Conservation (phyloP, 139 green algal species). For the Helicosporidium sp. region DNA sequence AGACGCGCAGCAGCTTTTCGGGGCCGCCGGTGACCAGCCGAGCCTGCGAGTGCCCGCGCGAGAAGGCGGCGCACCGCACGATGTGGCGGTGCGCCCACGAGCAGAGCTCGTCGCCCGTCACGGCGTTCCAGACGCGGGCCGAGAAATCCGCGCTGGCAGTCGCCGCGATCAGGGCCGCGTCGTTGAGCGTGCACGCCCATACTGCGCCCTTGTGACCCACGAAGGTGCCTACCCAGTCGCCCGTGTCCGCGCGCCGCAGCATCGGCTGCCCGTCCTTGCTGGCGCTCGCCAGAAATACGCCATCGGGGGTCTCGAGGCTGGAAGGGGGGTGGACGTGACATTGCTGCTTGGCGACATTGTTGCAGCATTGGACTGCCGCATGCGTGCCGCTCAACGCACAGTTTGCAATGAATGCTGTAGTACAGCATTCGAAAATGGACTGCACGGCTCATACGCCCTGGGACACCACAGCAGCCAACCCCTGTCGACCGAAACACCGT, state of each 20-base stretch:
- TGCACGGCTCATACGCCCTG: too few species aligned
- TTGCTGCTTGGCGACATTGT: background rate
- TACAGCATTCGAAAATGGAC: too few species aligned
- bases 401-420: background rate
- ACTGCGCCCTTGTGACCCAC: slow-evolving; percentile 92
- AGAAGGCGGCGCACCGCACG: slow-evolving; percentile 65
- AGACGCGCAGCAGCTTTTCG: slow-evolving; percentile 84
- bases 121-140: slow-evolving; percentile 82
- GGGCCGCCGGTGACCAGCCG: slow-evolving; percentile 47
- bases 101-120: slow-evolving; percentile 70
- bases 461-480: too few species aligned
- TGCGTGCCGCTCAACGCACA: background rate
- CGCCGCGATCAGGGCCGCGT: slow-evolving; percentile 56
- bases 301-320: slow-evolving; percentile 77
- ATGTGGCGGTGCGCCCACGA: slow-evolving; percentile 86
- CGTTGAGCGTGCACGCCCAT: slow-evolving; percentile 81
- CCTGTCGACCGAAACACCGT: too few species aligned
- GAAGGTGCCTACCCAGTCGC: slow-evolving; percentile 98
- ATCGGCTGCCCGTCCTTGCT: slow-evolving; percentile 94
- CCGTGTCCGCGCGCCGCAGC: slow-evolving; percentile 79
- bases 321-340: background rate
- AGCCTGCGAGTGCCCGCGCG: slow-evolving; percentile 11
- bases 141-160: slow-evolving; percentile 89
- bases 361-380: background rate
- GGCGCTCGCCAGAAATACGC: slow-evolving; percentile 81